Evolutionary conservation across 192 early-diverging fungal species (phyloP).

Genomic region (Backusella australiensis): DNA sequence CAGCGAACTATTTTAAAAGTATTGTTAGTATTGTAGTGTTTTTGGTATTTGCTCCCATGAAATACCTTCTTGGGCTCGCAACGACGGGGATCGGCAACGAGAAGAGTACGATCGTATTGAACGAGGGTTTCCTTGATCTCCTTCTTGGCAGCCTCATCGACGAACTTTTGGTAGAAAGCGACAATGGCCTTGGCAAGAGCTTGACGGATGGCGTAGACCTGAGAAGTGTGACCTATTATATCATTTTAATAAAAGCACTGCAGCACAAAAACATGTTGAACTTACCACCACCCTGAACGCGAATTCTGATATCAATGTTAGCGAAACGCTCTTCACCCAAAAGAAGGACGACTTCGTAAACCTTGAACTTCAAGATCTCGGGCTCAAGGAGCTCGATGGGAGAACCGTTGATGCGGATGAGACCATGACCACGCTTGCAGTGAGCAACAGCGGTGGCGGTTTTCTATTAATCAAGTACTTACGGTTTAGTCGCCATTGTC

Average conservation of each 20-base stretch:
- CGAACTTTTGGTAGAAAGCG: conserved; percentile 99
- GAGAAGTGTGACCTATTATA: conserved; percentile 75
- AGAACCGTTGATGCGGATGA: conserved; percentile 97
- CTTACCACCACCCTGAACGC: conserved; percentile 90
- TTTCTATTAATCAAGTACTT: conserved; percentile 56
- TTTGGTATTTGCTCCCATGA: not conserved
- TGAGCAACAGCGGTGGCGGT: conserved; percentile 99
- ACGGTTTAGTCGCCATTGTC: not conserved
- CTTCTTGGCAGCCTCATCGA: conserved; percentile 99
- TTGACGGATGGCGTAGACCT: conserved; percentile 98
- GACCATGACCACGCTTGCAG: conserved; percentile 97
- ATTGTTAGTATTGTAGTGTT: not conserved
- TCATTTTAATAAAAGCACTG: not conserved
- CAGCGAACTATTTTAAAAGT: not conserved
- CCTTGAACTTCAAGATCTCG: conserved; percentile 96
- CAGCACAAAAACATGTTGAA: not conserved
- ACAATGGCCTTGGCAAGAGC: conserved; percentile 99
- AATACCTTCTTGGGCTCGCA: conserved; percentile 96
- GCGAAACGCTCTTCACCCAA: conserved; percentile 97
- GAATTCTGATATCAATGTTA: conserved; percentile 94
- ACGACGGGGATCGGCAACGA: conserved; percentile 98
- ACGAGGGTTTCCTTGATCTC: conserved; percentile 95
- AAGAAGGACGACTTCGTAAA: conserved; percentile 96
- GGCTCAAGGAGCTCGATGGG: conserved; percentile 96
- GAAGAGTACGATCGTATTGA: conserved; percentile 93